A percentile compares a stretch with the other conserved stretches of the same genome.
These are phyloP conservation scores for Suhomyces vadensis DNA, from an alignment of 805 yeast genomes.

Conservation along the genomic window DNA sequence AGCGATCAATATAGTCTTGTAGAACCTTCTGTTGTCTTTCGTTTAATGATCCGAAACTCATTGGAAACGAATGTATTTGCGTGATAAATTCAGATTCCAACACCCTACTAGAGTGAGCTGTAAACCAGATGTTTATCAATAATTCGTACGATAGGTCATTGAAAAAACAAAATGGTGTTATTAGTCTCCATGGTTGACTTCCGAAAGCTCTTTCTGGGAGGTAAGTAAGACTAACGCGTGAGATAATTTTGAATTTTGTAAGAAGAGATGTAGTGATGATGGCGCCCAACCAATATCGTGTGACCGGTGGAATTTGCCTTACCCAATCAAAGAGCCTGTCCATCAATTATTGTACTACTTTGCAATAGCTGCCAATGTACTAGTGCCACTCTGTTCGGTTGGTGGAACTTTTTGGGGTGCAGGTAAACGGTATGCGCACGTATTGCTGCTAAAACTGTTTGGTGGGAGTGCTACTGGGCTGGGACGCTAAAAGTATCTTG, in stretches of 20 bases:
- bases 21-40: constrained; percentile 19
- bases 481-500: too few relatives aligned
- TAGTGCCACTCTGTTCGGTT: constrained; percentile 2
- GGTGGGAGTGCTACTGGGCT: too few relatives aligned
- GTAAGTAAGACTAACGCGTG: constrained; percentile 22
- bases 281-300: constrained; percentile 29
- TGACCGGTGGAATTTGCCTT: constrained; percentile 20
- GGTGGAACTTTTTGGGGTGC: neutral
- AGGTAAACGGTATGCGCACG: neutral
- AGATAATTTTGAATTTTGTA: constrained; percentile 22
- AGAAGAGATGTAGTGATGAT: constrained; percentile 23
- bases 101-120: constrained; percentile 20
- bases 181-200: constrained; percentile 39
- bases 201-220: constrained; percentile 27
- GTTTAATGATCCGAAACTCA: constrained; percentile 2
- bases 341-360: constrained; percentile 12
- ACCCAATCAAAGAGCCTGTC: constrained; percentile 19
- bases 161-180: constrained; percentile 36
- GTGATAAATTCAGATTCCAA: constrained; percentile 28
- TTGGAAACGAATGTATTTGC: constrained; percentile 24
- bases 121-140: constrained; percentile 20
- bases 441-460: too few relatives aligned
- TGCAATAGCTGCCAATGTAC: too few relatives aligned
- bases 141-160: constrained; percentile 27
- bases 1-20: constrained; percentile 15